Percentiles rank a stretch among this genome's conserved stretches.
Conservation (phyloP, 2,329 filamentous ascomycete genomes). For the Alternaria sp. region DNA sequence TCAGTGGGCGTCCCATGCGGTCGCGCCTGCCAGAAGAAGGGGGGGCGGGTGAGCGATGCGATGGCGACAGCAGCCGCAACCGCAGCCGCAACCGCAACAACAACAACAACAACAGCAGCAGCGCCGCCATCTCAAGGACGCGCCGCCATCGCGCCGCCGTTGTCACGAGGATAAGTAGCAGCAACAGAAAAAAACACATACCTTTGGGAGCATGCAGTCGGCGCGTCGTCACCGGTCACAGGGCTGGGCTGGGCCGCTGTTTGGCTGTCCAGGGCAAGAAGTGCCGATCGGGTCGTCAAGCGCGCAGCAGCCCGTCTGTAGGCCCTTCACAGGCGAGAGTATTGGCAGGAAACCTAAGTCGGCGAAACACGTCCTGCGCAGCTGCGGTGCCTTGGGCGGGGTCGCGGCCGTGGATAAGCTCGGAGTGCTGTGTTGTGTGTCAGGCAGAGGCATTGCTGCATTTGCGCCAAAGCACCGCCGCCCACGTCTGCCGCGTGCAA, state of each 20-base stretch:
- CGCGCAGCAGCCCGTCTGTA: constrained; percentile 40
- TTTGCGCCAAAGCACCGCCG: constrained; percentile 22
- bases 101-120: constrained; percentile 21
- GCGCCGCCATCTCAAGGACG: constrained; percentile 25
- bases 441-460: constrained; percentile 33
- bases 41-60: constrained; percentile 31
- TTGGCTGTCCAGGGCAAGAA: constrained; percentile 48
- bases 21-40: constrained; percentile 36
- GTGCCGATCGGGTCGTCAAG: constrained; percentile 47
- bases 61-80: constrained; percentile 24
- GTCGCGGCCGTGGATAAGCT: constrained; percentile 49
- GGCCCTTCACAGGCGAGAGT: constrained; percentile 42
- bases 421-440: constrained; percentile 50
- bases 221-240: constrained; percentile 52
- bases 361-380: constrained; percentile 35
- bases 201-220: constrained; percentile 50
- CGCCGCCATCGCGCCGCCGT: constrained; percentile 27
- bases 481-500: constrained; percentile 19
- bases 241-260: constrained; percentile 49
- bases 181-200: constrained; percentile 41
- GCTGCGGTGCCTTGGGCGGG: constrained; percentile 40
- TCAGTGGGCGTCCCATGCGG: constrained; percentile 38
- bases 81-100: constrained; percentile 10
- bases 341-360: constrained; percentile 45
- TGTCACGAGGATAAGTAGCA: constrained; percentile 14